Evolutionary conservation across 345 rosid genomes (phyloP).

Genomic region (Syzygium oleosum): DNA sequence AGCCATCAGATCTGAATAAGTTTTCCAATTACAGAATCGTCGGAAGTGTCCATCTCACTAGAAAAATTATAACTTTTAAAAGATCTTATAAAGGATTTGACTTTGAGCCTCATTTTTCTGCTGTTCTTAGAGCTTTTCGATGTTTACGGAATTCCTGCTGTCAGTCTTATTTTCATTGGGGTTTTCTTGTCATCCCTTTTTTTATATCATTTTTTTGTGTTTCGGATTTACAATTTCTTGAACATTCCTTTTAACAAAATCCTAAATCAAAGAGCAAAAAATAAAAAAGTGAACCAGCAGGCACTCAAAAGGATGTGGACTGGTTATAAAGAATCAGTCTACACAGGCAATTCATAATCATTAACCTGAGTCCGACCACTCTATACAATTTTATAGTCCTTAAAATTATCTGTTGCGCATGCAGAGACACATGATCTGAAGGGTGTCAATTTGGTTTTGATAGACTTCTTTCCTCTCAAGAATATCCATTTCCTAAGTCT

Average conservation of each 20-base stretch:
- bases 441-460: neutral
- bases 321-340: neutral
- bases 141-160: neutral
- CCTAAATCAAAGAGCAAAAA: neutral
- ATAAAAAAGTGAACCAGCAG: neutral
- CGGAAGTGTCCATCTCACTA: neutral
- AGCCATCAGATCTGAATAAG: neutral
- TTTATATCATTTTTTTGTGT: neutral
- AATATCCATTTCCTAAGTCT: neutral
- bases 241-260: neutral
- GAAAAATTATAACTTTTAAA: neutral
- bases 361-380: neutral
- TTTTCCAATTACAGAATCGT: neutral
- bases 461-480: neutral
- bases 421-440: neutral
- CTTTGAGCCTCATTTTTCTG: neutral
- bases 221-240: neutral
- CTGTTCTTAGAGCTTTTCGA: neutral
- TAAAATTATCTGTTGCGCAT: neutral
- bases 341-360: neutral
- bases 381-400: neutral
- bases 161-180: neutral
- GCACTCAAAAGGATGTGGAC: neutral
- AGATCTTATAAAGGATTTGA: neutral
- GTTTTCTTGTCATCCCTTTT: neutral